phyloP scores from a whole-genome alignment of 768 basidiomycete genomes.

The Lanmaoa rubissima region DNA sequence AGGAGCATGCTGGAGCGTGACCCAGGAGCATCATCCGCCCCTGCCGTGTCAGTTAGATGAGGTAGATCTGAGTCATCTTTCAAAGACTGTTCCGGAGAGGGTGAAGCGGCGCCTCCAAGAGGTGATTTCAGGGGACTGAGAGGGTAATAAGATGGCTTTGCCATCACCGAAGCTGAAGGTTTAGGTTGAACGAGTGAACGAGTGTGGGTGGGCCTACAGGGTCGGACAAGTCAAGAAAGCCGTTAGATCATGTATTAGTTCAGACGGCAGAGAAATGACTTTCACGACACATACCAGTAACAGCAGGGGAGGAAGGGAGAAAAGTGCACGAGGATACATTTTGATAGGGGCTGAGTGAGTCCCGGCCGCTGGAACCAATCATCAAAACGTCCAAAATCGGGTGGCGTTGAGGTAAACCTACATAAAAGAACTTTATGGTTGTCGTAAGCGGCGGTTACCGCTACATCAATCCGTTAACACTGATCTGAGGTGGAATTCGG shows the following conservation, averaged over 20 bases:
- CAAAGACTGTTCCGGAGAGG: background rate
- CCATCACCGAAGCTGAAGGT: constrained; percentile 3
- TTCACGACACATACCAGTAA: background rate
- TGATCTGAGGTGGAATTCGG: too few relatives aligned
- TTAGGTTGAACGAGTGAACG: background rate
- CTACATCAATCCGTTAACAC: too few relatives aligned
- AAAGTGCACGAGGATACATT: background rate
- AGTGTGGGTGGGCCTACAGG: constrained; percentile 5
- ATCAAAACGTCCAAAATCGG: background rate
- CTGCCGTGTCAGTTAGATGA: background rate
- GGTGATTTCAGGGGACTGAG: constrained; percentile 10
- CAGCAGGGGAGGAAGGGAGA: background rate
- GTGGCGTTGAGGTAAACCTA: background rate
- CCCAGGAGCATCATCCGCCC: background rate
- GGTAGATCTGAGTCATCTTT: background rate
- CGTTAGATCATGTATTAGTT: background rate
- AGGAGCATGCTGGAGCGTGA: constrained; percentile 5
- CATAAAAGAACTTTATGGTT: too few relatives aligned
- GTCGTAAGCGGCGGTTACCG: too few relatives aligned
- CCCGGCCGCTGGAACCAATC: background rate
- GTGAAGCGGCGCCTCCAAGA: background rate
- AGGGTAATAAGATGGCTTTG: constrained; percentile 21
- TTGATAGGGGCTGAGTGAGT: background rate
- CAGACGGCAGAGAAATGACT: background rate
- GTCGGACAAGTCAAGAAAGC: background rate